phyloP scores from a whole-genome alignment of 1,284 basidiomycete genomes.

The Pterulicium gracile region DNA sequence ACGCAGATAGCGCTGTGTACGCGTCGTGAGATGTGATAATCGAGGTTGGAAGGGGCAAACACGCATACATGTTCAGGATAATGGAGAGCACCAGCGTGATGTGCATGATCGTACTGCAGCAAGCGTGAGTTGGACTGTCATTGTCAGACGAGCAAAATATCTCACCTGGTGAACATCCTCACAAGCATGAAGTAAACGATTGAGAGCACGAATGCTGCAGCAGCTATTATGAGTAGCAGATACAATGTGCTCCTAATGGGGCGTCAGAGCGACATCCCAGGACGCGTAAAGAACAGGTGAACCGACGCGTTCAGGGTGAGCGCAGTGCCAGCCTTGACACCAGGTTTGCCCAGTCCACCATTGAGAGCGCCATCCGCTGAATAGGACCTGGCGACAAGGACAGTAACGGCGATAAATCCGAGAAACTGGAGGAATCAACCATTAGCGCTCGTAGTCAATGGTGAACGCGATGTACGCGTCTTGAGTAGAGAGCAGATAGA shows the following conservation, averaged over 20 bases:
- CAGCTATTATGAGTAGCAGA: constrained; percentile 55
- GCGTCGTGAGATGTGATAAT: constrained; percentile 1
- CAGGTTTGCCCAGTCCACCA: constrained; percentile 48
- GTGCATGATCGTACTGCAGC: constrained; percentile 69
- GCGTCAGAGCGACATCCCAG: too few relatives aligned
- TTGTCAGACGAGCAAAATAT: constrained; percentile 40
- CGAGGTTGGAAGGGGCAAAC: constrained; percentile 4
- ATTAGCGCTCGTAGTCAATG: not conserved
- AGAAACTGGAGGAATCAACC: constrained; percentile 31
- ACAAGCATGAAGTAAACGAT: constrained; percentile 50
- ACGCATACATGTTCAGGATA: constrained; percentile 52
- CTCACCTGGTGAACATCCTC: constrained; percentile 36
- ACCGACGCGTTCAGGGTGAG: constrained; percentile 52
- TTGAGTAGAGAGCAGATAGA: not conserved
- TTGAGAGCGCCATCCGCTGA: constrained; percentile 54
- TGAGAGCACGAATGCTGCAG: constrained; percentile 45
- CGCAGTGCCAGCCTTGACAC: constrained; percentile 28
- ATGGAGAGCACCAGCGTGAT: constrained; percentile 68
- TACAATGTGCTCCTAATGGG: constrained; percentile 42
- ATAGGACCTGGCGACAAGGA: constrained; percentile 53
- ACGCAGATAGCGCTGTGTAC: constrained; percentile 43
- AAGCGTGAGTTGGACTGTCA: constrained; percentile 41
- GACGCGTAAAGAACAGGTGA: constrained; percentile 9
- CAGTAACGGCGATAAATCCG: constrained; percentile 61
- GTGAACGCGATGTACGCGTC: not conserved